Percentiles rank a stretch among this genome's conserved stretches.
These are phyloP conservation scores for Botrytis aclada DNA, from an alignment of 2,329 filamentous ascomycete genomes.

Conservation along the genomic window DNA sequence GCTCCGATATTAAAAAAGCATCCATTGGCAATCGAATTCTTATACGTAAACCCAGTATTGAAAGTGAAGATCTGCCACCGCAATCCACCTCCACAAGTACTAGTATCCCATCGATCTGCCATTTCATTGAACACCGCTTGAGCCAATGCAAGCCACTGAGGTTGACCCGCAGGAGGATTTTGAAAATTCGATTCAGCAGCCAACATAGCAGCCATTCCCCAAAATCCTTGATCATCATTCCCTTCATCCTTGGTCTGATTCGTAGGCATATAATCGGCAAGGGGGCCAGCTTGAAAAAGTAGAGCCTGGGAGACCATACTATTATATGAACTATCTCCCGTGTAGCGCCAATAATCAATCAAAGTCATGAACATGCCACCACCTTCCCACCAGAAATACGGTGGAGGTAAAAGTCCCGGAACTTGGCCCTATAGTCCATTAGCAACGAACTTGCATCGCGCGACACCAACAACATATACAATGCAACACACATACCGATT, in stretches of 20 bases:
- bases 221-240: slow-evolving; percentile 73
- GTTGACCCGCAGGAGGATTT: slow-evolving; percentile 52
- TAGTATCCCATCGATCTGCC: slow-evolving; percentile 65
- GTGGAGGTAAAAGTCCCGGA: slow-evolving; percentile 47
- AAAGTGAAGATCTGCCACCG: slow-evolving; percentile 83
- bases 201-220: slow-evolving; percentile 67
- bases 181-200: slow-evolving; percentile 65
- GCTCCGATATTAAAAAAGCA: slow-evolving; percentile 61
- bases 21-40: slow-evolving; percentile 61
- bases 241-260: slow-evolving; percentile 60
- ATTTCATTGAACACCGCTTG: slow-evolving; percentile 80
- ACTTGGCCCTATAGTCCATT: slow-evolving; percentile 49
- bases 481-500: slow-evolving; percentile 41
- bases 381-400: slow-evolving; percentile 61
- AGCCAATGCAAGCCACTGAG: slow-evolving; percentile 67
- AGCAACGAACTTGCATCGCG: slow-evolving; percentile 40
- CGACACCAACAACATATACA: slow-evolving; percentile 22
- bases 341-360: slow-evolving; percentile 83
- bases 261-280: slow-evolving; percentile 72
- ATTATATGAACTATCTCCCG: slow-evolving; percentile 70
- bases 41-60: slow-evolving; percentile 79
- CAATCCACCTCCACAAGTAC: slow-evolving; percentile 67
- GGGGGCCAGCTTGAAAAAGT: slow-evolving; percentile 67
- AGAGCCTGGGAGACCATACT: slow-evolving; percentile 58
- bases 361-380: slow-evolving; percentile 70